Percentiles rank a stretch among this genome's conserved stretches.
phyloP scores from a whole-genome alignment of 495 filamentous ascomycete genomes.

The Melanomma pulvis-pyrius region DNA sequence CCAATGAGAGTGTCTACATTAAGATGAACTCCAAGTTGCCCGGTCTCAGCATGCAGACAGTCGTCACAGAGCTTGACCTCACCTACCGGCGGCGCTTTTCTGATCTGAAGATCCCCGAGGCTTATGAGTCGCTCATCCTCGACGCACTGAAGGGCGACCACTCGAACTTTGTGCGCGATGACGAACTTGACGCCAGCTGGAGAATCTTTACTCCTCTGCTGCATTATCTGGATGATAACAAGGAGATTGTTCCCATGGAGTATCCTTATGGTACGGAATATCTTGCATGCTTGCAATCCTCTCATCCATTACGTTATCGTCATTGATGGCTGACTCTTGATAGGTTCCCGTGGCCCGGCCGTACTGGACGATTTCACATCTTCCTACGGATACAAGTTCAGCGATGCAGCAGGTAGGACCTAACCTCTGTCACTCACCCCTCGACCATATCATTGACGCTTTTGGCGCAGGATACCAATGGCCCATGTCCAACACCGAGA shows the following conservation, averaged over 20 bases:
- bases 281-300: constrained; percentile 1
- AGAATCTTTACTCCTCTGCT: constrained; percentile 96
- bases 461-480: constrained; percentile 35
- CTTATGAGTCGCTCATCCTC: constrained; percentile 96
- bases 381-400: constrained; percentile 98
- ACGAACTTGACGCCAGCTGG: constrained; percentile 98
- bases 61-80: constrained; percentile 96
- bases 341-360: constrained; percentile 93
- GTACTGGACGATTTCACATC: constrained; percentile 98
- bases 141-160: constrained; percentile 99
- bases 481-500: constrained; percentile 32
- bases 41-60: constrained; percentile 98
- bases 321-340: constrained; percentile 17
- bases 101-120: constrained; percentile 98
- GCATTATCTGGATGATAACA: constrained; percentile 97
- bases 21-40: constrained; percentile 99
- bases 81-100: constrained; percentile 98
- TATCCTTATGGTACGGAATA: constrained; percentile 89
- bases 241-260: constrained; percentile 99
- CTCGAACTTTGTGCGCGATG: constrained; percentile 99
- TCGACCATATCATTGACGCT: constrained; percentile 4
- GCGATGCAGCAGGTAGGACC: constrained; percentile 75
- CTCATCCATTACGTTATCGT: background rate
- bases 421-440: background rate
- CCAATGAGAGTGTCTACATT: constrained; percentile 99